Evolutionary conservation across 1,139 yeast species (phyloP).

Genomic region (Blastobotrys elegans): DNA sequence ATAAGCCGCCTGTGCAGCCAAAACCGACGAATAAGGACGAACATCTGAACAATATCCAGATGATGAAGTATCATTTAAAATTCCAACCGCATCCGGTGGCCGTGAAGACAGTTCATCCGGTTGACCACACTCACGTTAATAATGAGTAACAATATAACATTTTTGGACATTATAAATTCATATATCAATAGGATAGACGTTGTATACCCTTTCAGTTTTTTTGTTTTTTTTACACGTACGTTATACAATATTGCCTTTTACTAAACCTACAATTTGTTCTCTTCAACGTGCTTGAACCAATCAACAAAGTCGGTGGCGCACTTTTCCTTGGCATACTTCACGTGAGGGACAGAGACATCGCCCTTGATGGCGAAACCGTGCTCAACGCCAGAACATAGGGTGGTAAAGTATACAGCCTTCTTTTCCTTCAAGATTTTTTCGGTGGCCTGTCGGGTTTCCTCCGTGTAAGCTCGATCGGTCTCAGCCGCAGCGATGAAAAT

Average conservation of each 20-base stretch:
- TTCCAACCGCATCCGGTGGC: slow-evolving; percentile 3
- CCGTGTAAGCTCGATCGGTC: slow-evolving; percentile 55
- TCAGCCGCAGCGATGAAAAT: slow-evolving; percentile 69
- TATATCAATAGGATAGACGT: too few relatives aligned
- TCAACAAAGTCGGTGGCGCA: slow-evolving; percentile 53
- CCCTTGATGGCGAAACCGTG: slow-evolving; percentile 84
- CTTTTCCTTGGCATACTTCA: slow-evolving; percentile 67
- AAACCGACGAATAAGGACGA: slow-evolving; percentile 9
- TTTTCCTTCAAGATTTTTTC: slow-evolving; percentile 51
- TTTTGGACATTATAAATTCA: too few relatives aligned
- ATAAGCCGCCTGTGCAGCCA: slow-evolving; percentile 11
- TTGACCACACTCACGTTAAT: too few relatives aligned
- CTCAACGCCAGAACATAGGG: slow-evolving; percentile 52
- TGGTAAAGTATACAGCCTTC: slow-evolving; percentile 52
- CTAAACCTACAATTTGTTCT: not conserved
- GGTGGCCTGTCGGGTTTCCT: slow-evolving; percentile 57
- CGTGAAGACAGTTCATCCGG: too few relatives aligned
- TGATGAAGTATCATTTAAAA: slow-evolving; percentile 11
- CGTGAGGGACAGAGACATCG: slow-evolving; percentile 50
- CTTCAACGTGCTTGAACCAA: slow-evolving; percentile 41
- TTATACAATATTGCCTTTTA: too few relatives aligned
- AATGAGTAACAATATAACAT: too few relatives aligned
- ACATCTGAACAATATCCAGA: slow-evolving; percentile 9
- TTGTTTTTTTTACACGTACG: too few relatives aligned
- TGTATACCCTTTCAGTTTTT: too few relatives aligned